phyloP scores from a whole-genome alignment of 495 filamentous ascomycete species.

The Cercophora newfieldiana region DNA sequence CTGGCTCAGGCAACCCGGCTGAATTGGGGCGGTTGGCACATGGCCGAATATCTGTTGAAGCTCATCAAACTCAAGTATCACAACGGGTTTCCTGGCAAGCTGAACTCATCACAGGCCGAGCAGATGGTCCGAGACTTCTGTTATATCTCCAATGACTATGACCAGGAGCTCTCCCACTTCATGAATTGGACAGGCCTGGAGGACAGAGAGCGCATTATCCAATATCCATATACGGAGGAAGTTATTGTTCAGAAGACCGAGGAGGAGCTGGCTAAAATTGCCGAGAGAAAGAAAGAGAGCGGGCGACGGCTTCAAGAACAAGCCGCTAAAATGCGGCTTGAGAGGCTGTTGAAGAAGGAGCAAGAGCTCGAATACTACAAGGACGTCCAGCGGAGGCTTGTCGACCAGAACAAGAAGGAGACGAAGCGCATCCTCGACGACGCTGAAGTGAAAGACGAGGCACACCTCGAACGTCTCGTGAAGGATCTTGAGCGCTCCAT shows the following conservation, averaged over 20 bases:
- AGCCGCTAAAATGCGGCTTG: constrained; percentile 92
- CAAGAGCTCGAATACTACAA: constrained; percentile 93
- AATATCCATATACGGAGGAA: constrained; percentile 91
- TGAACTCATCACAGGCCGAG: constrained; percentile 83
- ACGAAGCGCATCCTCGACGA: constrained; percentile 78
- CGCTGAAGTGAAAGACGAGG: constrained; percentile 89
- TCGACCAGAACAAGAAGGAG: constrained; percentile 80
- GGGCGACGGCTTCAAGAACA: constrained; percentile 91
- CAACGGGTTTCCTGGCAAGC: constrained; percentile 71
- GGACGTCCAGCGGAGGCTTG: constrained; percentile 66
- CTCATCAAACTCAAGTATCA: constrained; percentile 93
- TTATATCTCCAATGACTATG: constrained; percentile 82
- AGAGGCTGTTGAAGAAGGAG: constrained; percentile 93
- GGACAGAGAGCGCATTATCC: constrained; percentile 82
- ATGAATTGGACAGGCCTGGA: constrained; percentile 88
- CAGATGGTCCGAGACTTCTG: constrained; percentile 85
- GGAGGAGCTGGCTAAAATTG: constrained; percentile 84
- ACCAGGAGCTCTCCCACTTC: constrained; percentile 68
- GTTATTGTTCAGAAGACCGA: constrained; percentile 84
- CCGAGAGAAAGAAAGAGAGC: constrained; percentile 90
- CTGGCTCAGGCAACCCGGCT: constrained; percentile 81
- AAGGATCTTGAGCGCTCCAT: constrained; percentile 87
- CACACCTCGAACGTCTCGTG: constrained; percentile 72
- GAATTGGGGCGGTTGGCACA: constrained; percentile 92
- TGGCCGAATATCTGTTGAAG: constrained; percentile 85